Conservation (phyloP, 2,329 filamentous ascomycete genomes). For the Tolypocladium endophyticum region DNA sequence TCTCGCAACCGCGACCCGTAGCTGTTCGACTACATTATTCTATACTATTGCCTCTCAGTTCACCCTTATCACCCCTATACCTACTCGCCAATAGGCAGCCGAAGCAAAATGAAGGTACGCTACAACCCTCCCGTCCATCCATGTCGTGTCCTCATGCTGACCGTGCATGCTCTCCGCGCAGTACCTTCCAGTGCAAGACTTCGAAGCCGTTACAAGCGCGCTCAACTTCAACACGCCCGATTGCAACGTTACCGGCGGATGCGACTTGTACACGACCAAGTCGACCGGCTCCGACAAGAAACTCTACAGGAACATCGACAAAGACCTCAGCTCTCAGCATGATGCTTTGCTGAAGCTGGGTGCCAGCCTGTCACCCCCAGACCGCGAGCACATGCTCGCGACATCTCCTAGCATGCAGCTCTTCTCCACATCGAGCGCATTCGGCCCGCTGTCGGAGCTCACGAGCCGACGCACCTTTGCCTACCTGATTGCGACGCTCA, state of each 20-base stretch:
- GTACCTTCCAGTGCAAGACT: constrained; percentile 86
- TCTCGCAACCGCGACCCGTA: not conserved
- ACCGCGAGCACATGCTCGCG: constrained; percentile 58
- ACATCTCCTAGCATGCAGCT: constrained; percentile 48
- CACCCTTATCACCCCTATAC: not conserved
- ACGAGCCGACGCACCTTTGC: constrained; percentile 87
- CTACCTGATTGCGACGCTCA: constrained; percentile 91
- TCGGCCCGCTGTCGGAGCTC: constrained; percentile 79
- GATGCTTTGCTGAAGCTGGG: constrained; percentile 78
- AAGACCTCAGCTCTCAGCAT: constrained; percentile 83
- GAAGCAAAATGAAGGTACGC: constrained; percentile 29
- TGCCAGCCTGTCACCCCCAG: constrained; percentile 75
- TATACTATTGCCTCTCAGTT: not conserved
- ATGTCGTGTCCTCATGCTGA: not conserved
- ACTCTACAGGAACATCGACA: constrained; percentile 89
- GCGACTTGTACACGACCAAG: constrained; percentile 96
- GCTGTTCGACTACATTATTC: not conserved
- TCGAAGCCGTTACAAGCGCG: constrained; percentile 83
- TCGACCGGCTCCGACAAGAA: constrained; percentile 94
- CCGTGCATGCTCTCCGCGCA: constrained; percentile 23
- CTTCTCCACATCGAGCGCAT: constrained; percentile 78
- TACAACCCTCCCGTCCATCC: not conserved
- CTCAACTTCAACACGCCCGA: constrained; percentile 94
- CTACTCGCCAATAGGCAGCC: not conserved
- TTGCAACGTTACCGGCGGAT: constrained; percentile 83